Evolutionary conservation across 1,284 basidiomycete genomes (phyloP).

Genomic region (Ustilago bromivora): DNA sequence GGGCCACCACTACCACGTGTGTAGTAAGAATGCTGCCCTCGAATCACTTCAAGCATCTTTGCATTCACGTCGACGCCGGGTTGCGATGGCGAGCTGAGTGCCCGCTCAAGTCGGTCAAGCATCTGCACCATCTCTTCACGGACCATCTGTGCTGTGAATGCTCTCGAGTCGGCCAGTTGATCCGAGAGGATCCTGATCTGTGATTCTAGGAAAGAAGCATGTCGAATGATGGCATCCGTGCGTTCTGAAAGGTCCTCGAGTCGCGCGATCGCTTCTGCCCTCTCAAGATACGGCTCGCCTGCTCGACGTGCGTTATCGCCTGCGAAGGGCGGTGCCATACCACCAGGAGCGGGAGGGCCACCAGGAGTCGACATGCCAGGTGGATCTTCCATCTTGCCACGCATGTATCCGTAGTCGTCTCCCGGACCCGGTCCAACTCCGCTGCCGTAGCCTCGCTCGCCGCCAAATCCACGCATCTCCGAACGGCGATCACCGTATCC

Average conservation of each 20-base stretch:
- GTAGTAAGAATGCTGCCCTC: conserved; percentile 35
- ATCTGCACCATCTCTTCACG: conserved; percentile 42
- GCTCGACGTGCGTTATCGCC: conserved; percentile 16
- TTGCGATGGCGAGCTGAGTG: conserved; percentile 23
- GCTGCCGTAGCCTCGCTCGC: conserved; percentile 20
- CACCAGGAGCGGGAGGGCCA: conserved; percentile 12
- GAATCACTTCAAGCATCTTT: conserved; percentile 30
- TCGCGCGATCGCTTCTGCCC: conserved; percentile 38
- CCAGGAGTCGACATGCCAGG: conserved; percentile 3
- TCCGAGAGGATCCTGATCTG: conserved; percentile 59
- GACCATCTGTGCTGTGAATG: conserved; percentile 24
- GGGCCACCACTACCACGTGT: conserved; percentile 17
- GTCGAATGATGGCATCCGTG: conserved; percentile 65
- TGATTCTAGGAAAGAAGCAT: conserved; percentile 61
- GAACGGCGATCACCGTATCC: conserved; percentile 26
- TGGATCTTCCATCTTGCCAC: conserved; percentile 29
- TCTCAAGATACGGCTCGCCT: conserved; percentile 22
- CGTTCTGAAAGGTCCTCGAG: conserved; percentile 63
- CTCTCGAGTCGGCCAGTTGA: conserved; percentile 47
- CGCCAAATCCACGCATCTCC: conserved; percentile 27
- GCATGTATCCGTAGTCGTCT: conserved; percentile 41
- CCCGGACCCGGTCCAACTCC: conserved; percentile 11
- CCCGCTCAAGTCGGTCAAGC: conserved; percentile 41
- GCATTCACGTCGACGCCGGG: conserved; percentile 27
- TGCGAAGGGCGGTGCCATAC: conserved; percentile 17